These are phyloP conservation scores for Zasmidium angulare DNA, from an alignment of 2,329 filamentous ascomycete genomes.

Conservation along the genomic window DNA sequence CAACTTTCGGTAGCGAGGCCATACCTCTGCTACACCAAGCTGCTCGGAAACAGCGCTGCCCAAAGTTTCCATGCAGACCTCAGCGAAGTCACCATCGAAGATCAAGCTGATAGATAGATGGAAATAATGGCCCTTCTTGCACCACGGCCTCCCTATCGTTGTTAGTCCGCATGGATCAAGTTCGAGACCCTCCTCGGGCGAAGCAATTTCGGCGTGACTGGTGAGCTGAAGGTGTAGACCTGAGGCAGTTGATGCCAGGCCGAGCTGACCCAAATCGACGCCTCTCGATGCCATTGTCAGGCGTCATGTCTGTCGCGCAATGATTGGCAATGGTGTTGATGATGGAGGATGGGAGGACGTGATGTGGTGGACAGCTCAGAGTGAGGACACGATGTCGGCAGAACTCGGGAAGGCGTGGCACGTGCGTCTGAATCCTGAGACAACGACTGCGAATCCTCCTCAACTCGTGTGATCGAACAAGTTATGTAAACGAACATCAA, in stretches of 20 bases:
- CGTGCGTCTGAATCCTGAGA: neutral
- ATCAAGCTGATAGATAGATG: constrained; percentile 26
- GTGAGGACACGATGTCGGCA: neutral
- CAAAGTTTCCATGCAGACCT: neutral
- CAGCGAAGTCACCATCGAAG: neutral
- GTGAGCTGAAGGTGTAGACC: constrained; percentile 19
- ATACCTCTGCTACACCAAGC: neutral
- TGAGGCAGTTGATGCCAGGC: constrained; percentile 21
- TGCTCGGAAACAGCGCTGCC: neutral
- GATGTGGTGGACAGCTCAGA: neutral
- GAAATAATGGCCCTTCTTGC: constrained; percentile 35
- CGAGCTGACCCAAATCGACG: constrained; percentile 12
- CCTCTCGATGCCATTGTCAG: constrained; percentile 2
- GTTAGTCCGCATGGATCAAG: constrained; percentile 7
- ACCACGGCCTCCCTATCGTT: constrained; percentile 28
- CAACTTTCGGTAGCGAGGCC: neutral
- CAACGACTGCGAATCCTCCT: neutral
- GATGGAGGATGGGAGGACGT: neutral
- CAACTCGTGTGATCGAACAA: neutral
- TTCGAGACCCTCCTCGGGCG: constrained; percentile 18
- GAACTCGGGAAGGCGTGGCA: neutral
- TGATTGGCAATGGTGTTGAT: neutral
- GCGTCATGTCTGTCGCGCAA: neutral
- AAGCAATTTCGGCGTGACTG: constrained; percentile 23
- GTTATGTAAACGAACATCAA: neutral